phyloP scores from a whole-genome alignment of 2,329 filamentous ascomycete genomes.

The Aspergillus sp. region DNA sequence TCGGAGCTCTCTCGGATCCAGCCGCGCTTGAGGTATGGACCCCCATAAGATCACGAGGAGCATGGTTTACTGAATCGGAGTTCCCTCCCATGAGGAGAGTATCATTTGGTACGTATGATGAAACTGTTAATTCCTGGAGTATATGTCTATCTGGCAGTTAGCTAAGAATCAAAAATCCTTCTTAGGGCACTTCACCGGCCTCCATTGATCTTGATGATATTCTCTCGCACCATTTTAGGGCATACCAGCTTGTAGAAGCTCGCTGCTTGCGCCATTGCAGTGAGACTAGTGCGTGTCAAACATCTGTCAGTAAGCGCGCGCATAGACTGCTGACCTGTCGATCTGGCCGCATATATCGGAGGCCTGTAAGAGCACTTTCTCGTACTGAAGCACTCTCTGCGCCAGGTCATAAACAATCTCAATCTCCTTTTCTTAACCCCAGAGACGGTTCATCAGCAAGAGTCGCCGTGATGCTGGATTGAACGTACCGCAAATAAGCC shows the following conservation, averaged over 20 bases:
- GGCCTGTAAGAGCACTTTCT: conserved; percentile 62
- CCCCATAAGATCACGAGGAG: not conserved
- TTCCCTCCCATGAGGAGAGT: conserved; percentile 65
- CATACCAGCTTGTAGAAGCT: conserved; percentile 67
- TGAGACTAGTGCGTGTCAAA: conserved; percentile 52
- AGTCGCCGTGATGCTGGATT: not conserved
- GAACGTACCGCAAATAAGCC: conserved; percentile 69
- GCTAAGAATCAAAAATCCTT: not conserved
- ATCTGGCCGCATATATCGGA: conserved; percentile 83
- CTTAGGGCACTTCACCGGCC: conserved; percentile 56
- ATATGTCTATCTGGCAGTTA: conserved; percentile 57
- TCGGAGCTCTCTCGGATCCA: conserved; percentile 45
- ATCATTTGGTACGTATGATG: conserved; percentile 79
- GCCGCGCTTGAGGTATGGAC: not conserved
- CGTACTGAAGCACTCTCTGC: conserved; percentile 65
- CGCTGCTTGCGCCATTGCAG: conserved; percentile 77
- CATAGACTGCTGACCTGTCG: conserved; percentile 53
- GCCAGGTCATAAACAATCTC: conserved; percentile 79
- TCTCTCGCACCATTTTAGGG: conserved; percentile 68
- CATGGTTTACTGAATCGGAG: not conserved
- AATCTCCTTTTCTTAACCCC: conserved; percentile 68
- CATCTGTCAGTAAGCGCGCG: not conserved
- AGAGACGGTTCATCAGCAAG: not conserved
- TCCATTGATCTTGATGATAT: conserved; percentile 69
- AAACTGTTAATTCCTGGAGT: conserved; percentile 78